Conservation (phyloP, 768 basidiomycete genomes). For the Agaricus blazei region DNA sequence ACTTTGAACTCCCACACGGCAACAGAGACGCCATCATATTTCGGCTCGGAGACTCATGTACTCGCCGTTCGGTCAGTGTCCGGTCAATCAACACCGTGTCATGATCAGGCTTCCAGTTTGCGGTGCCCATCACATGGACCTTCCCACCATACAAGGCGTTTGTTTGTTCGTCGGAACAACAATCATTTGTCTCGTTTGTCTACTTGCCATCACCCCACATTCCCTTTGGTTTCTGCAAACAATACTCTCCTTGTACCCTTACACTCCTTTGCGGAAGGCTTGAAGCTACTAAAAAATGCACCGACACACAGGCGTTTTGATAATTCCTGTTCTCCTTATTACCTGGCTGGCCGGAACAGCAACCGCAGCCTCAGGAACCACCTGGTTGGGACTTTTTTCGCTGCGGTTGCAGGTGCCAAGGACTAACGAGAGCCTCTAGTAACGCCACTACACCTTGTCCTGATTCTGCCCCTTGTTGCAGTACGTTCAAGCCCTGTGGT, state of each 20-base stretch:
- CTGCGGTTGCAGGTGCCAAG: no score
- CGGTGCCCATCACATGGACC: conserved; percentile 1
- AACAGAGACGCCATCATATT: no score
- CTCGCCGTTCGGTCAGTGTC: no score
- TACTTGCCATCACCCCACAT: background rate
- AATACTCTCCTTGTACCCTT: background rate
- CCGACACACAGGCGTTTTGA: background rate
- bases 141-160: conserved; percentile 6
- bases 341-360: conserved; percentile 4
- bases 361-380: background rate
- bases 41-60: no score
- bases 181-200: background rate
- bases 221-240: background rate
- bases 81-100: no score
- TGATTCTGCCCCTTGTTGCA: conserved; percentile 44
- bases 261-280: background rate
- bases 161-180: background rate
- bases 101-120: background rate
- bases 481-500: conserved; percentile 24
- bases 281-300: background rate
- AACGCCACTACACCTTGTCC: conserved; percentile 42
- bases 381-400: background rate
- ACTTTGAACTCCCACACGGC: no score
- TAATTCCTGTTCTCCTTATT: conserved; percentile 1
- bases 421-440: conserved; percentile 19